phyloP scores from a whole-genome alignment of 2,329 filamentous ascomycete species.

The Trematosphaeria pertusa region DNA sequence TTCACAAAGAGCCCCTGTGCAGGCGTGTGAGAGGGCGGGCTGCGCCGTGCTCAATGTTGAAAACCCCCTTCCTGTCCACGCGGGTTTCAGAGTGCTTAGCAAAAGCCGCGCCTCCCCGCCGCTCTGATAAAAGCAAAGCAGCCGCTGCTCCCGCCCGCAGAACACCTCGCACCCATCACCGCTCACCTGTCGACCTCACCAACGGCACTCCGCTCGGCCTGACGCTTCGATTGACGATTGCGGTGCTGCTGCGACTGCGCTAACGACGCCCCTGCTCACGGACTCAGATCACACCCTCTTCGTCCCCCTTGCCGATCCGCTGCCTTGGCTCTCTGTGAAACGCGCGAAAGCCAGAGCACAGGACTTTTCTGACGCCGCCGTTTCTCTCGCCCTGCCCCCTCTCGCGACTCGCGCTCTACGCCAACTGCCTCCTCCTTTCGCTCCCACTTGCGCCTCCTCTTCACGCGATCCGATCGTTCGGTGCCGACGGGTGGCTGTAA shows the following conservation, averaged over 20 bases:
- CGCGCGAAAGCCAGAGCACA: conserved; percentile 16
- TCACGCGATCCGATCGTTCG: conserved; percentile 1
- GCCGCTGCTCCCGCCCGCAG: background rate
- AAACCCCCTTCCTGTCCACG: background rate
- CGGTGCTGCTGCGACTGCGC: background rate
- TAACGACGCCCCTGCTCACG: background rate
- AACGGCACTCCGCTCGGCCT: background rate
- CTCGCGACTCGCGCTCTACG: conserved; percentile 4
- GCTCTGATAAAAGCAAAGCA: background rate
- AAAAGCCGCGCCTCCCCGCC: background rate
- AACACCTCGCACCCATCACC: background rate
- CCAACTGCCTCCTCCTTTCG: background rate
- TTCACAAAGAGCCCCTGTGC: background rate
- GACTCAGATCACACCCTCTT: conserved; percentile 8
- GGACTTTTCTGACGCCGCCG: conserved; percentile 10
- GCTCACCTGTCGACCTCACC: background rate
- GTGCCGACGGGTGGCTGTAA: conserved; percentile 4
- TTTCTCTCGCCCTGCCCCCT: conserved; percentile 2
- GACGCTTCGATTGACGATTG: background rate
- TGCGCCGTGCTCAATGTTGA: background rate
- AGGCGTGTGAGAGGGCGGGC: background rate
- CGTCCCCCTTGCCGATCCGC: conserved; percentile 25
- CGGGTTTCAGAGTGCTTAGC: background rate
- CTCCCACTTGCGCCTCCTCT: background rate
- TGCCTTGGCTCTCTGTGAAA: conserved; percentile 21